Evolutionary conservation across 495 filamentous ascomycete species (phyloP).

Genomic region (Chlorociboria aeruginascens): DNA sequence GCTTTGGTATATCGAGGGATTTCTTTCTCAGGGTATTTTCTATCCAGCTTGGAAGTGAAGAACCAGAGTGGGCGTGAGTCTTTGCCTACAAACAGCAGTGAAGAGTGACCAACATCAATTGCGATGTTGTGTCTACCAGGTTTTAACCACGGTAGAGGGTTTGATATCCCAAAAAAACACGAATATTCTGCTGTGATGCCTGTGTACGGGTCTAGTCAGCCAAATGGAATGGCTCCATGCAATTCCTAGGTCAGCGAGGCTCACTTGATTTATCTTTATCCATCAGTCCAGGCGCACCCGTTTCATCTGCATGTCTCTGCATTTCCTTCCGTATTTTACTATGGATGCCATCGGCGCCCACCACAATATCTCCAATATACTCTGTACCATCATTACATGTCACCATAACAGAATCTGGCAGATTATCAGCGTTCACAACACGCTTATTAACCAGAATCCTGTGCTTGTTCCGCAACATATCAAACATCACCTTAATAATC

Average conservation of each 20-base stretch:
- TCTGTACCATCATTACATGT: conserved; percentile 26
- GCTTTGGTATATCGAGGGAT: conserved; percentile 23
- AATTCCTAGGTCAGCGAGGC: not conserved
- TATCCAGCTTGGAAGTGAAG: conserved; percentile 14
- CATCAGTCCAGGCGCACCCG: conserved; percentile 13
- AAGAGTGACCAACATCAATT: conserved; percentile 19
- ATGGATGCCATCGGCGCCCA: conserved; percentile 38
- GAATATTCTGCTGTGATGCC: conserved; percentile 22
- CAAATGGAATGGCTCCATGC: not conserved
- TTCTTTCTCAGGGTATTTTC: conserved; percentile 5
- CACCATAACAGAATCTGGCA: conserved; percentile 20
- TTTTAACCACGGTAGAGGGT: conserved; percentile 5
- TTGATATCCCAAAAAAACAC: conserved; percentile 29
- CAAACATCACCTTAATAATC: conserved; percentile 24
- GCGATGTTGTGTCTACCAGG: conserved; percentile 16
- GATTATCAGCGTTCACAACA: conserved; percentile 22
- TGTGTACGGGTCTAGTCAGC: not conserved
- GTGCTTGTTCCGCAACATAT: conserved; percentile 23
- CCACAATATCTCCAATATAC: conserved; percentile 30
- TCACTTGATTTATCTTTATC: conserved; percentile 18
- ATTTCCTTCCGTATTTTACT: conserved; percentile 34
- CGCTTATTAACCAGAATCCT: conserved; percentile 23
- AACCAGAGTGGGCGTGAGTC: conserved; percentile 26
- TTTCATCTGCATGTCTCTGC: conserved; percentile 20
- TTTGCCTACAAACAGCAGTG: conserved; percentile 20